Evolutionary conservation across 441 rosid genomes (phyloP).

Genomic region (Mallotus repandus): DNA sequence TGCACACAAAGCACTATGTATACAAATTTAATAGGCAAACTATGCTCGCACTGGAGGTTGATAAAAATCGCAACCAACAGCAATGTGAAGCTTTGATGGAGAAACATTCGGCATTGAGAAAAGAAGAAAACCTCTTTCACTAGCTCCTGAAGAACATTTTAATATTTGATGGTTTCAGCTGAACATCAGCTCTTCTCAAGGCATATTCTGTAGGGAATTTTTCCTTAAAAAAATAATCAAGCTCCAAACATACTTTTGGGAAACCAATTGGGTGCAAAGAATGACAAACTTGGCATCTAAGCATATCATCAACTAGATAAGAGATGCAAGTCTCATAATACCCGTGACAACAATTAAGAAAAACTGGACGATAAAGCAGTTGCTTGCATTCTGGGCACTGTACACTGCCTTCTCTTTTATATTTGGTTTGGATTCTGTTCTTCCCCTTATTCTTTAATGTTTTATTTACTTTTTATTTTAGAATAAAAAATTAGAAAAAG

Average conservation of each 20-base stretch:
- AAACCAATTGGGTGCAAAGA: conserved; percentile 53
- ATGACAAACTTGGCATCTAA: conserved; percentile 64
- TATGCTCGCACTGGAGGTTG: too few species aligned
- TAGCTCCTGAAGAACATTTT: conserved; percentile 24
- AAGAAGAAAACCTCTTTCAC: conserved; percentile 16
- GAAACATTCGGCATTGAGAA: conserved; percentile 9
- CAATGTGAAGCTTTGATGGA: conserved; percentile 30
- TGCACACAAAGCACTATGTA: too few species aligned
- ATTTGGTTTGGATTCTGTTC: too few species aligned
- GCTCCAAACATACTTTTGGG: conserved; percentile 66
- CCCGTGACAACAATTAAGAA: conserved; percentile 86
- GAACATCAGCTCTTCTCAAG: conserved; percentile 43
- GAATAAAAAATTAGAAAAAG: too few species aligned
- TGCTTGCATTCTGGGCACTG: conserved; percentile 66
- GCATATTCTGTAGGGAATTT: conserved; percentile 58
- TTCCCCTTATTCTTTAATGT: too few species aligned
- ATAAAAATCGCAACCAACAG: conserved; percentile 64
- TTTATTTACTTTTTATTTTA: too few species aligned
- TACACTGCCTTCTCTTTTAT: too few species aligned
- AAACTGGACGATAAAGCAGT: conserved; percentile 55
- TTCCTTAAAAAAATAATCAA: conserved; percentile 58
- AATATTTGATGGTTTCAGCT: conserved; percentile 31
- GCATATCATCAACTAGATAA: conserved; percentile 33
- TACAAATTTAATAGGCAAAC: too few species aligned
- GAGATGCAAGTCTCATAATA: conserved; percentile 63